Evolutionary conservation across 2,329 filamentous ascomycete species (phyloP).

Genomic region (Dactylellina drechsleri): DNA sequence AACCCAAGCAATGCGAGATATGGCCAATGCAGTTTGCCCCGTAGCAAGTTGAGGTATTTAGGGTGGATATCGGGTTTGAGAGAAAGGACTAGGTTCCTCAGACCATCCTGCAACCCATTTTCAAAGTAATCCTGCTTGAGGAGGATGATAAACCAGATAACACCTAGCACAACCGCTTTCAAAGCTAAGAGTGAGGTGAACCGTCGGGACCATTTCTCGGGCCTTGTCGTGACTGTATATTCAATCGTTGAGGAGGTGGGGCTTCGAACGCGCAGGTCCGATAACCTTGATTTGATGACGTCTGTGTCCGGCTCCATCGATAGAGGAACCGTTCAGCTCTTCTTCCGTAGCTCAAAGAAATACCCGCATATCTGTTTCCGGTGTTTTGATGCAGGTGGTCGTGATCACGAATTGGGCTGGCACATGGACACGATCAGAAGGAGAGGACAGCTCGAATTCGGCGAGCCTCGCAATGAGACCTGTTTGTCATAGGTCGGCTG

Average conservation of each 20-base stretch:
- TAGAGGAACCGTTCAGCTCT: neutral
- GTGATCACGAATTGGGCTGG: neutral
- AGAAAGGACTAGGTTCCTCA: slow-evolving; percentile 27
- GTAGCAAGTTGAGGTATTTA: slow-evolving; percentile 44
- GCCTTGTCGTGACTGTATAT: slow-evolving; percentile 84
- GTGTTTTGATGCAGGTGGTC: slow-evolving; percentile 12
- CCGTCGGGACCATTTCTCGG: slow-evolving; percentile 60
- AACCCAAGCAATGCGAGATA: slow-evolving; percentile 49
- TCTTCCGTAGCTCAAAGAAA: neutral
- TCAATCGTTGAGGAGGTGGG: slow-evolving; percentile 89
- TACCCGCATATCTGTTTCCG: slow-evolving; percentile 1
- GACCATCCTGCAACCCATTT: slow-evolving; percentile 40
- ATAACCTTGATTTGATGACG: slow-evolving; percentile 24
- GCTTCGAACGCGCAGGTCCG: slow-evolving; percentile 70
- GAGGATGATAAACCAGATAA: slow-evolving; percentile 41
- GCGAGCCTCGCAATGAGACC: neutral
- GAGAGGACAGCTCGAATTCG: neutral
- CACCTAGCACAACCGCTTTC: slow-evolving; percentile 63
- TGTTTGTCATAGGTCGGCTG: slow-evolving; percentile 24
- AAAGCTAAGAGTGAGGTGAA: slow-evolving; percentile 63
- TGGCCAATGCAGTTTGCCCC: slow-evolving; percentile 45
- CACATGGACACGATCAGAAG: neutral
- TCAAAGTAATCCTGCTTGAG: slow-evolving; percentile 43
- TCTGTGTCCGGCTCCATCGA: slow-evolving; percentile 41
- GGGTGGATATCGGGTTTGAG: slow-evolving; percentile 36